Conservation (phyloP, 371 early-diverging fungal genomes). For the Conidiobolus coronatus region DNA sequence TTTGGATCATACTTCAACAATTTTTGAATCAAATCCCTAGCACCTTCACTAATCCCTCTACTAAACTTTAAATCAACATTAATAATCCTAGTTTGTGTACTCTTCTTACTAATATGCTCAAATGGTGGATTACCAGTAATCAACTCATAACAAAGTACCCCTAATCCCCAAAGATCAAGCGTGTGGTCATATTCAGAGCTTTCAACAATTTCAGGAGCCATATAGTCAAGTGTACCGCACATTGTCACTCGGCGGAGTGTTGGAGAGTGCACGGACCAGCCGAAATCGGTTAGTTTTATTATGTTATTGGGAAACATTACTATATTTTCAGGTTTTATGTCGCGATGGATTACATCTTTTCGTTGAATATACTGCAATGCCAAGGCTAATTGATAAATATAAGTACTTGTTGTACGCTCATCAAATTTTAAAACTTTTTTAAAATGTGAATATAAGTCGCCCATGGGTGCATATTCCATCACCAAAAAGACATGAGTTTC, state of each 20-base stretch:
- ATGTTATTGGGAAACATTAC: slow-evolving; percentile 39
- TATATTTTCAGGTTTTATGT: slow-evolving; percentile 72
- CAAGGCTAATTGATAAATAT: slow-evolving; percentile 19
- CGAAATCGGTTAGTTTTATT: slow-evolving; percentile 66
- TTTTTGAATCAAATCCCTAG: slow-evolving; percentile 8
- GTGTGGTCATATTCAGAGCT: slow-evolving; percentile 60
- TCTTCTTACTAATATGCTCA: slow-evolving; percentile 27
- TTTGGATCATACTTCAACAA: slow-evolving; percentile 64
- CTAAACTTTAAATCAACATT: slow-evolving; percentile 65
- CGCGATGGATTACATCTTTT: slow-evolving; percentile 71
- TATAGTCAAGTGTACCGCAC: slow-evolving; percentile 96
- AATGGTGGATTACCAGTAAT: slow-evolving; percentile 91
- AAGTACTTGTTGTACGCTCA: no score
- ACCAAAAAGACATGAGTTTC: no score
- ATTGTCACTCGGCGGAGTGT: slow-evolving; percentile 37
- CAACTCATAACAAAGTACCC: slow-evolving; percentile 94
- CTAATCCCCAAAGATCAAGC: slow-evolving; percentile 97
- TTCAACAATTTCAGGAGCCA: slow-evolving; percentile 89
- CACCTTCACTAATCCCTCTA: slow-evolving; percentile 59
- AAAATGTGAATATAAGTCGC: no score
- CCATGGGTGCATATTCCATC: no score
- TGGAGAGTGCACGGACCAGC: slow-evolving; percentile 7
- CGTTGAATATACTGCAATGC: slow-evolving; percentile 68
- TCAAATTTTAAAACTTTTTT: no score
- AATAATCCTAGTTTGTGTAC: slow-evolving; percentile 67